These are phyloP conservation scores for Zygoascus biomembranicola DNA, from an alignment of 805 yeast genomes.

Conservation along the genomic window DNA sequence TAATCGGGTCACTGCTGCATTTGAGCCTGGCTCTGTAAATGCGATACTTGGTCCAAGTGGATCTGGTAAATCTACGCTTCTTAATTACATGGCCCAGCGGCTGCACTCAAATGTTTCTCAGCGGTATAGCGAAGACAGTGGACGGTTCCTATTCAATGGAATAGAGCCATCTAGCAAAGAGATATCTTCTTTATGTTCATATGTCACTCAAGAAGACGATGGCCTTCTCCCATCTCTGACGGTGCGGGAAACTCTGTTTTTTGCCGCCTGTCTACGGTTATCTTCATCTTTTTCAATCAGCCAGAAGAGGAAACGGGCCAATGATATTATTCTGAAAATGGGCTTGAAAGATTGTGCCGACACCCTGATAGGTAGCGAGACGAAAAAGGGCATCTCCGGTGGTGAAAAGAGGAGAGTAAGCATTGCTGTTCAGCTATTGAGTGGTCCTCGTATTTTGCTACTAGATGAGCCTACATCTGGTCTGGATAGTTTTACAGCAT, in stretches of 20 bases:
- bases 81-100: conserved; percentile 57
- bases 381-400: conserved; percentile 59
- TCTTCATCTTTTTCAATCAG: conserved; percentile 34
- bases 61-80: conserved; percentile 63
- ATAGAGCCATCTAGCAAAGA: conserved; percentile 29
- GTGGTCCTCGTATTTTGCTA: conserved; percentile 61
- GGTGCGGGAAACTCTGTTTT: conserved; percentile 66
- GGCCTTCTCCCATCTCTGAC: conserved; percentile 63
- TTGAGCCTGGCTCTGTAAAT: conserved; percentile 49
- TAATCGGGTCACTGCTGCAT: conserved; percentile 41
- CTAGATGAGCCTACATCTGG: conserved; percentile 91
- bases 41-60: conserved; percentile 81
- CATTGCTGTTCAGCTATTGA: conserved; percentile 69
- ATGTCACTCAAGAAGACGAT: conserved; percentile 76
- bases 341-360: conserved; percentile 74
- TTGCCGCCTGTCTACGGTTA: conserved; percentile 62
- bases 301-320: conserved; percentile 42
- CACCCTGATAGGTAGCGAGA: conserved; percentile 55
- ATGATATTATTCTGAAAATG: conserved; percentile 51
- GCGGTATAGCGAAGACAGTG: conserved; percentile 29
- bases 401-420: conserved; percentile 80
- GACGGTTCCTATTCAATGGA: conserved; percentile 39
- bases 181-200: conserved; percentile 48
- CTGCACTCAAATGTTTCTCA: conserved; percentile 31
- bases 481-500: conserved; percentile 70